Conservation (phyloP, 2,329 filamentous ascomycete genomes). For the Neocucurbitaria cava region DNA sequence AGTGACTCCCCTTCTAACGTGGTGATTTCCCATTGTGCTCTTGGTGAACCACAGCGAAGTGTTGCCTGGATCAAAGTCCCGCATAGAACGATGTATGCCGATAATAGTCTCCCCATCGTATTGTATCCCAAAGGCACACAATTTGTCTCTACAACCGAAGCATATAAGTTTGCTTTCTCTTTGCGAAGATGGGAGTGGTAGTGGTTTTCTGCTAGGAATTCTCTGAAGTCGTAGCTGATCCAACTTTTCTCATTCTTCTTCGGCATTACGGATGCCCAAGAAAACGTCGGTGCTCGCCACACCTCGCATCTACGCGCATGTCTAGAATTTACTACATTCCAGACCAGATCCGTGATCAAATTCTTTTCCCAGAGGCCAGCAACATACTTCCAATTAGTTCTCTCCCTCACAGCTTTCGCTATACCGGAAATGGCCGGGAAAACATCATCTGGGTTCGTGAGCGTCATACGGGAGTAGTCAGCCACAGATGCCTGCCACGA, state of each 20-base stretch:
- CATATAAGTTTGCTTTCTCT: neutral
- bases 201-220: neutral
- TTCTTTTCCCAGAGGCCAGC: slow-evolving; percentile 16
- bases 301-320: neutral
- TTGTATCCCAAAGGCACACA: neutral
- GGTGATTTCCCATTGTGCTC: neutral
- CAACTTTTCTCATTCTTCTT: neutral
- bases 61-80: slow-evolving; percentile 1
- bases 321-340: slow-evolving; percentile 1
- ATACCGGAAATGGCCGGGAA: slow-evolving; percentile 6
- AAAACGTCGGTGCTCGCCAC: slow-evolving; percentile 18
- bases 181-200: neutral
- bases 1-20: neutral
- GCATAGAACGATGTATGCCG: neutral
- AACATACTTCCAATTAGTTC: slow-evolving; percentile 4
- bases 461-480: slow-evolving; percentile 3
- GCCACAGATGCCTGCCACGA: slow-evolving; percentile 4
- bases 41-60: neutral
- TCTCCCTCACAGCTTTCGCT: neutral
- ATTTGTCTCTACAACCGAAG: neutral
- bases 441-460: neutral
- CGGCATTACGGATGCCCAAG: slow-evolving; percentile 13
- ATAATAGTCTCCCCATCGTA: neutral
- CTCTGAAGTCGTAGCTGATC: neutral
- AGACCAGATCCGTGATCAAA: slow-evolving; percentile 7